Conservation (phyloP, 2,329 filamentous ascomycete species). For the Ophiostoma populinum region DNA sequence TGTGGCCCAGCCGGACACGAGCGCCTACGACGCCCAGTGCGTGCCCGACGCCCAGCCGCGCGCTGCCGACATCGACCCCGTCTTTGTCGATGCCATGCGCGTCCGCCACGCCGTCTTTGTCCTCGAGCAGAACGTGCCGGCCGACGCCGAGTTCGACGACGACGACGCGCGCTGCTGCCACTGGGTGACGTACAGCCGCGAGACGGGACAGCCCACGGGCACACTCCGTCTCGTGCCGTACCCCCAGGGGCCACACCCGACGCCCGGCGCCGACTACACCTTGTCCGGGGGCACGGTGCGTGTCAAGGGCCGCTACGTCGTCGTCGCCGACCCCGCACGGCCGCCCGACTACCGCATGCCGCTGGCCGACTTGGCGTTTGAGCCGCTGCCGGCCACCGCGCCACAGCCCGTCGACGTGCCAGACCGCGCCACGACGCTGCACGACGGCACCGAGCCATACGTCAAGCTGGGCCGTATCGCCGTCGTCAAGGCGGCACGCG, state of each 20-base stretch:
- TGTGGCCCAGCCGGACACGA: constrained; percentile 3
- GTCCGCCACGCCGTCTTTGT: constrained; percentile 46
- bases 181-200: constrained; percentile 63
- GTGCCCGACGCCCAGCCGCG: constrained; percentile 23
- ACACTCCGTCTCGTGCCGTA: constrained; percentile 70
- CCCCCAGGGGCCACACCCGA: constrained; percentile 50
- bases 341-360: constrained; percentile 4
- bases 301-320: constrained; percentile 9
- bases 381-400: constrained; percentile 9
- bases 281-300: constrained; percentile 23
- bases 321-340: constrained; percentile 13
- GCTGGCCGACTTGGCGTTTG: constrained; percentile 11
- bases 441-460: constrained; percentile 54
- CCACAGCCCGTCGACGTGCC: constrained; percentile 10
- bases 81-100: constrained; percentile 47
- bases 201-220: constrained; percentile 37
- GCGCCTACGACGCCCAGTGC: constrained; percentile 22
- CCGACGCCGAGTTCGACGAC: constrained; percentile 59
- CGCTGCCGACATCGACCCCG: constrained; percentile 26
- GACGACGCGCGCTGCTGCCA: constrained; percentile 71
- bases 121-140: constrained; percentile 36
- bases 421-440: constrained; percentile 31
- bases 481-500: constrained; percentile 47
- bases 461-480: constrained; percentile 69
- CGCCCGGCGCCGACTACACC: constrained; percentile 28